Evolutionary conservation across 768 basidiomycete species (phyloP).

Genomic region (Kwoniella pini): DNA sequence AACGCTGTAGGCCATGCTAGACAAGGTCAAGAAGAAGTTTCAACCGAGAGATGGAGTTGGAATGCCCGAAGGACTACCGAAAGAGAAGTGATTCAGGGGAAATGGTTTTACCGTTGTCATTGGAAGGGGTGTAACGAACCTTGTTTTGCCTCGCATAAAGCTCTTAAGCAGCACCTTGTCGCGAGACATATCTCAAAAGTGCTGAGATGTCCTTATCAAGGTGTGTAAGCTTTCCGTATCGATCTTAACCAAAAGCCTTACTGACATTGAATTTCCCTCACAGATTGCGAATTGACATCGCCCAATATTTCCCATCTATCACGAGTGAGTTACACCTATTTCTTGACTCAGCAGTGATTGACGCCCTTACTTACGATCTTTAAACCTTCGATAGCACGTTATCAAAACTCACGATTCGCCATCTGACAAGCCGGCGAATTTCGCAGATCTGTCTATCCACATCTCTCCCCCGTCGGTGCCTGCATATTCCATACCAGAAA

Average conservation of each 20-base stretch:
- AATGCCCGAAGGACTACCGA: neutral
- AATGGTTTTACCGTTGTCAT: conserved; percentile 23
- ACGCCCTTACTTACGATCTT: neutral
- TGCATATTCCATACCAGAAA: conserved; percentile 15
- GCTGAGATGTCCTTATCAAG: conserved; percentile 29
- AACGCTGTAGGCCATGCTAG: conserved; percentile 20
- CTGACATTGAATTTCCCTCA: neutral
- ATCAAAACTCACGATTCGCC: conserved; percentile 31
- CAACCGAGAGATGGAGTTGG: conserved; percentile 10
- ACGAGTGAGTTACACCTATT: conserved; percentile 14
- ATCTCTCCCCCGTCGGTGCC: conserved; percentile 7
- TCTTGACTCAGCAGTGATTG: neutral
- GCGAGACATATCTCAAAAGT: conserved; percentile 34
- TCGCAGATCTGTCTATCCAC: conserved; percentile 17
- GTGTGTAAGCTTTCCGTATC: conserved; percentile 2
- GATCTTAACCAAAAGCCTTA: neutral
- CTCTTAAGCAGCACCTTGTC: conserved; percentile 30
- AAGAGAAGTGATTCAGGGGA: neutral
- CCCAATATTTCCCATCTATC: conserved; percentile 31
- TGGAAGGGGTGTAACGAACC: conserved; percentile 35
- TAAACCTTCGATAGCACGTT: conserved; percentile 18
- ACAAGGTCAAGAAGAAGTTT: conserved; percentile 21
- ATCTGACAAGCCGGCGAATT: conserved; percentile 15
- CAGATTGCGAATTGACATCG: conserved; percentile 26
- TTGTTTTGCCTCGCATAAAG: conserved; percentile 21